Evolutionary conservation across 2,329 filamentous ascomycete species (phyloP).

Genomic region (Apiospora pterosperma): DNA sequence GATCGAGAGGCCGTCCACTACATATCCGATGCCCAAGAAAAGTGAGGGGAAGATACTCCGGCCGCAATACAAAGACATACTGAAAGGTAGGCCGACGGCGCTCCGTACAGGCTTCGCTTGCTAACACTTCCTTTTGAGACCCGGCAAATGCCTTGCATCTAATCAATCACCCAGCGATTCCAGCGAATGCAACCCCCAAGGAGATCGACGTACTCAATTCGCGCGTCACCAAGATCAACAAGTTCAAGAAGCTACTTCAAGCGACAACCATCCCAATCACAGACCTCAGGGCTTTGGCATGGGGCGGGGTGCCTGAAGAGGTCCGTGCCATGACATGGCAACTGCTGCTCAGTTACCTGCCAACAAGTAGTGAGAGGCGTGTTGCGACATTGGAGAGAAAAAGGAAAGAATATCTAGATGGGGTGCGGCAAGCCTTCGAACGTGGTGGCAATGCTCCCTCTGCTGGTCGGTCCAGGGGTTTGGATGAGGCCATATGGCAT

Average conservation of each 20-base stretch:
- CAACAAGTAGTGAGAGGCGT: constrained; percentile 91
- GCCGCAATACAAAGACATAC: constrained; percentile 95
- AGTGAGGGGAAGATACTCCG: constrained; percentile 91
- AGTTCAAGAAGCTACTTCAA: constrained; percentile 95
- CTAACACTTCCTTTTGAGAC: constrained; percentile 35
- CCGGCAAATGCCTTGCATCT: constrained; percentile 94
- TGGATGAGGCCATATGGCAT: constrained; percentile 98
- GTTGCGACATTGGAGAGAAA: constrained; percentile 90
- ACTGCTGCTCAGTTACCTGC: constrained; percentile 87
- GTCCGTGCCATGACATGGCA: constrained; percentile 99
- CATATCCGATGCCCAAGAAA: constrained; percentile 85
- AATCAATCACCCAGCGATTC: constrained; percentile 79
- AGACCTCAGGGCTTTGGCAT: constrained; percentile 81
- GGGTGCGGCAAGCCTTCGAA: constrained; percentile 72
- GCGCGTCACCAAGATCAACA: constrained; percentile 91
- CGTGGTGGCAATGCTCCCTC: constrained; percentile 51
- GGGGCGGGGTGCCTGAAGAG: constrained; percentile 92
- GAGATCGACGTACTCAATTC: constrained; percentile 84
- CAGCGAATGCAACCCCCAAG: constrained; percentile 72
- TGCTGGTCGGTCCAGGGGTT: constrained; percentile 54
- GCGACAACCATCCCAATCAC: constrained; percentile 82
- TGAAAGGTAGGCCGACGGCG: constrained; percentile 52
- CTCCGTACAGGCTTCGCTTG: neutral
- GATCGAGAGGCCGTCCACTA: constrained; percentile 77
- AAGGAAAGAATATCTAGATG: constrained; percentile 93